These are phyloP conservation scores for Pseudozyma thailandica DNA, from an alignment of 1,284 basidiomycete species.

Conservation along the genomic window DNA sequence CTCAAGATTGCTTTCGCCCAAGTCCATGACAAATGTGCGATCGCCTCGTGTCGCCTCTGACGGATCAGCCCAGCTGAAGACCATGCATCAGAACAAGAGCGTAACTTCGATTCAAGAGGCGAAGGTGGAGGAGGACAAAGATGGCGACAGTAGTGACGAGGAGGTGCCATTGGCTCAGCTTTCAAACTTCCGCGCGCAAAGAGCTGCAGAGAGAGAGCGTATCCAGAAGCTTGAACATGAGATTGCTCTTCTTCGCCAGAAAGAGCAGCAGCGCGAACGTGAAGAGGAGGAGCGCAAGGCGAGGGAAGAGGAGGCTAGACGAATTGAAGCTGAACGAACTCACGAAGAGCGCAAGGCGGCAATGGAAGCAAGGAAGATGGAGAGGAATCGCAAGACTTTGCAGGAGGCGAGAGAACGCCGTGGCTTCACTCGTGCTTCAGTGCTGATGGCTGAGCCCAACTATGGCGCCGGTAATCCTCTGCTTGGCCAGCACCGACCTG, in stretches of 20 bases:
- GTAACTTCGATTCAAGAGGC: constrained; percentile 22
- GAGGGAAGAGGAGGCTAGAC: constrained; percentile 32
- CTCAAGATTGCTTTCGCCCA: constrained; percentile 27
- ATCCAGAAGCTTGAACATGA: constrained; percentile 41
- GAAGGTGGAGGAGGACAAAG: constrained; percentile 7
- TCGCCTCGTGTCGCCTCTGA: constrained; percentile 2
- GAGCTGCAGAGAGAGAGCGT: constrained; percentile 30
- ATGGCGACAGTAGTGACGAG: constrained; percentile 49
- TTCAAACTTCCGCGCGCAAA: constrained; percentile 32
- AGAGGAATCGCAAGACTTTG: constrained; percentile 34
- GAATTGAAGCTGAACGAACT: constrained; percentile 24
- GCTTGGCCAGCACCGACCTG: constrained; percentile 6
- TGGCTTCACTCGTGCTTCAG: constrained; percentile 31
- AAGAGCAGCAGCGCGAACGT: constrained; percentile 26
- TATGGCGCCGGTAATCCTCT: constrained; percentile 46
- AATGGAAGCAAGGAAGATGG: constrained; percentile 27
- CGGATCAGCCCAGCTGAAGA: constrained; percentile 2
- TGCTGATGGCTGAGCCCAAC: constrained; percentile 34
- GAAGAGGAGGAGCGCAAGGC: constrained; percentile 35
- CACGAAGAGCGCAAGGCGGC: constrained; percentile 26
- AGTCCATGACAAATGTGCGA: constrained; percentile 2
- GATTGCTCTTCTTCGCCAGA: constrained; percentile 22
- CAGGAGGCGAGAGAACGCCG: constrained; percentile 47
- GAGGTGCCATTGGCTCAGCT: constrained; percentile 53
- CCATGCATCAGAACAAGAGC: constrained; percentile 17